A percentile compares a stretch with the other conserved stretches of the same genome.
Conservation (phyloP, 78 protist genomes). For the Dictyostelium purpureum region DNA sequence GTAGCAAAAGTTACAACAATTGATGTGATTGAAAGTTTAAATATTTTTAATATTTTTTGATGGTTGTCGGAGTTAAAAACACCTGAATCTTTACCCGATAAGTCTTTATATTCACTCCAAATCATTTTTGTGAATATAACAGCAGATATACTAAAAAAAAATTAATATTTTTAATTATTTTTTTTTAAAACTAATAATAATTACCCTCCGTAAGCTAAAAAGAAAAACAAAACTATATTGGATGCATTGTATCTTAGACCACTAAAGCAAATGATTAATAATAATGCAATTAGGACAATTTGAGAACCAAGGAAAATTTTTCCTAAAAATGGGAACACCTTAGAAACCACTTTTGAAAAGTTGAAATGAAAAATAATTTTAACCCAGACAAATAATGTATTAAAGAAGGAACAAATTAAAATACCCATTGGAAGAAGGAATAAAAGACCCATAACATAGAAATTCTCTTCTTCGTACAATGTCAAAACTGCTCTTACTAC, state of each 20-base stretch:
- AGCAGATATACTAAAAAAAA: neutral
- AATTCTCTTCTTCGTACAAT: neutral
- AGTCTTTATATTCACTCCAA: slow-evolving; percentile 48
- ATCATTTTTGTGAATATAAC: slow-evolving; percentile 61
- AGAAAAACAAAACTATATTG: slow-evolving; percentile 20
- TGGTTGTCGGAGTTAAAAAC: slow-evolving; percentile 45
- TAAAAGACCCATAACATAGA: slow-evolving; percentile 6
- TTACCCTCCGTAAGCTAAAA: slow-evolving; percentile 55
- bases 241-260: slow-evolving; percentile 15
- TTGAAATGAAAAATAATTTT: slow-evolving; percentile 62
- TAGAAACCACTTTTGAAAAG: slow-evolving; percentile 35
- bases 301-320: slow-evolving; percentile 19
- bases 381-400: slow-evolving; percentile 43
- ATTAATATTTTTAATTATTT: too few species aligned
- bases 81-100: slow-evolving; percentile 60
- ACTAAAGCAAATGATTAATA: neutral
- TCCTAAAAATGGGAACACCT: slow-evolving; percentile 38
- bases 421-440: slow-evolving; percentile 38
- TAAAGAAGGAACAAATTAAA: slow-evolving; percentile 51
- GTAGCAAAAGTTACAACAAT: slow-evolving; percentile 22
- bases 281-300: neutral
- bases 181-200: neutral
- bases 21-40: slow-evolving; percentile 15
- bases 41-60: slow-evolving; percentile 41
- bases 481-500: slow-evolving; percentile 13